Base-by-base conservation (phyloP, 345 rosid species). In the Adansonia digitata region DNA sequence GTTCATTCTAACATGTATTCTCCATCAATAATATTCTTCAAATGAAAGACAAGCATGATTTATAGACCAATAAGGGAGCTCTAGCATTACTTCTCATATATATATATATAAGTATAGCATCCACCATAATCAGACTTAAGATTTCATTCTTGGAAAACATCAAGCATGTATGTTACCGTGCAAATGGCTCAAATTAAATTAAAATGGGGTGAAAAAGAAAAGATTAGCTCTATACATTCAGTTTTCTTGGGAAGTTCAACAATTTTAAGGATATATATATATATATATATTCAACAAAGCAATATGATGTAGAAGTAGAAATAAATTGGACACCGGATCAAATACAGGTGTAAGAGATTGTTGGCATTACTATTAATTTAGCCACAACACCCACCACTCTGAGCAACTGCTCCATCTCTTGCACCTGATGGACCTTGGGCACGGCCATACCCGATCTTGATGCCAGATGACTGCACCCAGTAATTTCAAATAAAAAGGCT, bases 401-500 rank as follows among this genome's bases (percentile, higher is more conserved):
- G 97, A 4, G 93, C 43, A 62, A 94, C 85, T 0, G 92, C 74
- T 77, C 98, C 97, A 71, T 92, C 96, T 80, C 98, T 88, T 31
- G 88, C 79, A 52, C 88, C 89, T 0, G 97, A 75, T 79, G 87
- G 78, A 55, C 97, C 97, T 81, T 92, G 97, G 11, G 88, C 77
- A 26, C 92, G 91, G 5, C 96, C 97, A 43, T 92, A 92, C 3
- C 98, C 98, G 1, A 92, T 81, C 89, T 95, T 95, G 78, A 92
- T 95, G 31, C 99, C 99, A 0, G 95, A 92, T 2, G 97, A 90
- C 92, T 95, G 89, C 90, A n/a, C n/a, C n/a, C n/a, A 84, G 74
- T 37, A 39, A 59, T 51, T 68, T 11, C 69, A 60, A 78, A 55
- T 66, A 94, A 43, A 27, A 40, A 34, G 26, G 4, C 7, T 4